Evolutionary conservation across 2,329 filamentous ascomycete genomes (phyloP).

Genomic region (Fusarium guadeloupense): DNA sequence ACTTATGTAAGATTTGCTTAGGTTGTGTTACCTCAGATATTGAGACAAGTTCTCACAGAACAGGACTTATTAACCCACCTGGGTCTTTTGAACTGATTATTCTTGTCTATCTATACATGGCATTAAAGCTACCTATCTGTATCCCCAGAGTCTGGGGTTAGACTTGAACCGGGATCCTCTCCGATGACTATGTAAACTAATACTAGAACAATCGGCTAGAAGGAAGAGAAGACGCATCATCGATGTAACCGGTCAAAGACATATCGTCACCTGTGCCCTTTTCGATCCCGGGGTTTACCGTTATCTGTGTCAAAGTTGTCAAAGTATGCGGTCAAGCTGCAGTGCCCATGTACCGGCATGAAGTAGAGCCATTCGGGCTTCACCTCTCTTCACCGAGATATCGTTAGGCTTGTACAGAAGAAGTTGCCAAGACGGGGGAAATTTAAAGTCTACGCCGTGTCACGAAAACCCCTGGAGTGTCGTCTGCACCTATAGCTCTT

Average conservation of each 20-base stretch:
- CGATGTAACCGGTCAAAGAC: neutral
- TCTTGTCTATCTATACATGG: neutral
- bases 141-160: neutral
- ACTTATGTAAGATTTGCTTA: slow-evolving; percentile 29
- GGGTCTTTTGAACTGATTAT: neutral
- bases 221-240: slow-evolving; percentile 7
- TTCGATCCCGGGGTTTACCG: slow-evolving; percentile 20
- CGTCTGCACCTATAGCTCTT: neutral
- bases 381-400: slow-evolving; percentile 32
- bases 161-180: neutral
- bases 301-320: neutral
- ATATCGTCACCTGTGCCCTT: slow-evolving; percentile 11
- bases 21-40: neutral
- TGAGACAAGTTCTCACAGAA: neutral
- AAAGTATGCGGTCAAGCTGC: neutral
- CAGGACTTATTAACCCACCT: neutral
- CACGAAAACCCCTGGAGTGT: neutral
- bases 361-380: slow-evolving; percentile 2
- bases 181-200: neutral
- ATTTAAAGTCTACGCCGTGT: slow-evolving; percentile 1
- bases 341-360: neutral
- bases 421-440: slow-evolving; percentile 15
- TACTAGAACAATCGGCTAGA: neutral
- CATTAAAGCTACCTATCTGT: neutral
- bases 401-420: neutral